Evolutionary conservation across 192 early-diverging fungal species (phyloP), one percentile per base, ranked within the genome.

Genomic region (Podila clonocystis): DNA sequence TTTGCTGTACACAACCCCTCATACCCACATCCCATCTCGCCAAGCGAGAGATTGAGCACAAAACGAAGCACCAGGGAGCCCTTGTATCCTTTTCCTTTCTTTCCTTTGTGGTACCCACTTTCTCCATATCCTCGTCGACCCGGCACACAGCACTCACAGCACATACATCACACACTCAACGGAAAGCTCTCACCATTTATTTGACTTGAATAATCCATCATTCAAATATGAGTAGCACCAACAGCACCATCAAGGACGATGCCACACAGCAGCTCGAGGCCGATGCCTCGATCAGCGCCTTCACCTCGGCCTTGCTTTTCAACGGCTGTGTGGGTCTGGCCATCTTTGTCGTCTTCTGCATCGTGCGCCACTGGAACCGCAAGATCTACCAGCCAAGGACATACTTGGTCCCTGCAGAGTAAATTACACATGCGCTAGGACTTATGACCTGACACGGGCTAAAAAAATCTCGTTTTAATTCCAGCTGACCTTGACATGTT

Each of bases 351-450:
- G 70, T 83, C 24, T 96, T 97, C 82, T 85, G 84, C 68, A 63
- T 96, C 24, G 77, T 93, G 6, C 85, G 95, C 8, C 66, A 65
- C 22, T 86, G 86, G 41, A 85, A 89, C 33, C 88, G 85, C 12
- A 85, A 88, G 29, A 89, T 93, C 38, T 97, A 95, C 55, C 86
- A 90, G 52, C 93, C 94, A 12, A 86, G 92, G 38, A 90, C 90
- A 30, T 90, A 91, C 74, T 80, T 91, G 9, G 85, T 92, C 17
- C 82, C 82, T 30, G 76, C 88, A 77, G 84, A 87, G 91, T 85
- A 82, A 22, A 7, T 11, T 45, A 17, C 2, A 55, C 19, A 8
- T 9, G 31, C 29, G 20, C 26, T 26, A 20, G 31, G 15, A 8
- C 5, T 45, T 28, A 58, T 59, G 9, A 31, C 15, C 2, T 36